Evolutionary conservation across 257 asterid species (phyloP).

Genomic region (Solanum tacnaense): DNA sequence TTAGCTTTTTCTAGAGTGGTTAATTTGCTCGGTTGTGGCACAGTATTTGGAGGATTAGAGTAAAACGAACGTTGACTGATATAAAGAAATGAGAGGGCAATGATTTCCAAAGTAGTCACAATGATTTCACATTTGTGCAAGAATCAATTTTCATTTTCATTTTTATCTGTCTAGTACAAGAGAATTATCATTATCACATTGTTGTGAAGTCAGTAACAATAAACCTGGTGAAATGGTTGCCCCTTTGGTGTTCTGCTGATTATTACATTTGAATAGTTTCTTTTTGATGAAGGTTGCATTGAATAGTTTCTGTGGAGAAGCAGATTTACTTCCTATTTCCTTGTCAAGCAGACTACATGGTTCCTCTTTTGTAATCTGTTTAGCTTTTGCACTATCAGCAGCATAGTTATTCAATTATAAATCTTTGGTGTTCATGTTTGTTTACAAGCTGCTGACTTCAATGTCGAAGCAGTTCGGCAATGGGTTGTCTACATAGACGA

Average conservation of each 20-base stretch:
- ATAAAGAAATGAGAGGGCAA: no score
- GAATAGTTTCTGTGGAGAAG: neutral
- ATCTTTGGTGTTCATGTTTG: conserved; percentile 11
- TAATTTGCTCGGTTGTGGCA: neutral
- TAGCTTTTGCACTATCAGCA: neutral
- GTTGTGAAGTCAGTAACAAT: no score
- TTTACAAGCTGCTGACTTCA: conserved; percentile 64
- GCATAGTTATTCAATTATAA: neutral
- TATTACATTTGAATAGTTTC: neutral
- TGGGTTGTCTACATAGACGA: conserved; percentile 90
- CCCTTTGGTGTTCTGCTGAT: neutral
- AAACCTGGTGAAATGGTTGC: neutral
- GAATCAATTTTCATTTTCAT: neutral
- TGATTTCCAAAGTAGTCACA: no score
- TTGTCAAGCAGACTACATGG: neutral
- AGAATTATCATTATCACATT: no score
- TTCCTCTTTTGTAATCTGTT: neutral
- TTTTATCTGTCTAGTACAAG: no score
- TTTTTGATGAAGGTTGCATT: neutral
- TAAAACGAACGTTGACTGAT: no score
- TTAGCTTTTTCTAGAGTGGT: neutral
- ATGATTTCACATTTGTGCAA: neutral
- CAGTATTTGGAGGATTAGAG: no score
- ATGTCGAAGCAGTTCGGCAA: conserved; percentile 79
- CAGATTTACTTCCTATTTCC: neutral